These are phyloP conservation scores for Talaromyces sp. DNA, from an alignment of 2,329 filamentous ascomycete species.

Conservation along the genomic window DNA sequence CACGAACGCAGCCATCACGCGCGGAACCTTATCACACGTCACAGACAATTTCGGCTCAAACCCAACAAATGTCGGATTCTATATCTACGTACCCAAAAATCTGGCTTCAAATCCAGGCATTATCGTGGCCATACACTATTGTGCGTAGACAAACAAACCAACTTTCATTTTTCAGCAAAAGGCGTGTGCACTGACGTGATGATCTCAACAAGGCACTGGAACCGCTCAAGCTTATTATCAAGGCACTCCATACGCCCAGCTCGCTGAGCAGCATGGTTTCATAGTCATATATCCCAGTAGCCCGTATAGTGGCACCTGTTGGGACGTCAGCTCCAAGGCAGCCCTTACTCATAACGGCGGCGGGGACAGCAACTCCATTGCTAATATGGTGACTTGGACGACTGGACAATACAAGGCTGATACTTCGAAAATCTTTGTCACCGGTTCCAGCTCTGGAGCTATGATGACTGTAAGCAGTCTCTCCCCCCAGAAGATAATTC, in stretches of 20 bases:
- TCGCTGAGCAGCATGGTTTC: constrained; percentile 40
- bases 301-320: constrained; percentile 51
- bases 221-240: constrained; percentile 38
- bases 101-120: constrained; percentile 46
- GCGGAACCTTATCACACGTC: constrained; percentile 26
- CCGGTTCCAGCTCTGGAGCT: constrained; percentile 6
- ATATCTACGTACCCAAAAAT: constrained; percentile 47
- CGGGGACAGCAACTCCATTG: constrained; percentile 38
- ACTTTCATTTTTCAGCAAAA: too few relatives aligned
- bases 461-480: constrained; percentile 8
- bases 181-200: background rate
- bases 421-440: constrained; percentile 10
- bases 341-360: constrained; percentile 32
- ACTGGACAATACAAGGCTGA: constrained; percentile 7
- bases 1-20: background rate
- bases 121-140: constrained; percentile 55
- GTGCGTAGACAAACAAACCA: constrained; percentile 30
- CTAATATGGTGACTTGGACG: constrained; percentile 12
- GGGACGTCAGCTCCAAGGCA: constrained; percentile 51
- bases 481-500: too few relatives aligned
- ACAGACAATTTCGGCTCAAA: constrained; percentile 41
- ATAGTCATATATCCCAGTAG: constrained; percentile 55
- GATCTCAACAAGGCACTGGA: constrained; percentile 12
- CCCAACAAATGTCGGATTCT: constrained; percentile 48
- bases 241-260: constrained; percentile 49